These are phyloP conservation scores for Lodderomyces oxycetoniae DNA, from an alignment of 1,139 yeast species.

Conservation along the genomic window DNA sequence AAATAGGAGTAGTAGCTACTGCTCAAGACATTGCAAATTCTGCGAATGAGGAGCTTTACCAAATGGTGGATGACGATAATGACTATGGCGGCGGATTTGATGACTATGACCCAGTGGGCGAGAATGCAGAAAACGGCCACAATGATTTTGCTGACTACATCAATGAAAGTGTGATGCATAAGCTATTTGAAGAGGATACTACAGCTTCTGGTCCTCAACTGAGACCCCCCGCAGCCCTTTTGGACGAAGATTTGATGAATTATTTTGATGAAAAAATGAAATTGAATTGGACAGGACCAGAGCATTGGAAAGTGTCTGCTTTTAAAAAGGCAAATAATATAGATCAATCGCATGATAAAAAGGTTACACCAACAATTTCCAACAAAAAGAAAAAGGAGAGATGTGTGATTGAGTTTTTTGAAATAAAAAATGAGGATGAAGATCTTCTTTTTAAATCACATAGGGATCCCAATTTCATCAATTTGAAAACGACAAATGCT, in stretches of 20 bases:
- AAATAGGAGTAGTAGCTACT: conserved; percentile 16
- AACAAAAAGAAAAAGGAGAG: conserved; percentile 26
- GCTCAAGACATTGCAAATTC: conserved; percentile 6
- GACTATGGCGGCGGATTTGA: conserved; percentile 31
- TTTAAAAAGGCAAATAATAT: conserved; percentile 32
- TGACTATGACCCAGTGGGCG: conserved; percentile 18
- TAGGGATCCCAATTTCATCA: conserved; percentile 26
- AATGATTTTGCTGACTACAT: conserved; percentile 21
- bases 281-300: conserved; percentile 86
- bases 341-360: conserved; percentile 12
- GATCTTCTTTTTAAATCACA: conserved; percentile 50
- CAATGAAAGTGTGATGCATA: conserved; percentile 21
- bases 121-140: conserved; percentile 16
- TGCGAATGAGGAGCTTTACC: conserved; percentile 5
- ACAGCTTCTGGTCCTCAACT: conserved; percentile 13
- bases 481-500: conserved; percentile 23
- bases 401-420: conserved; percentile 48
- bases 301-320: conserved; percentile 82
- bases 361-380: not conserved
- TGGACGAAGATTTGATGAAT: conserved; percentile 68
- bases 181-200: conserved; percentile 8
- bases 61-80: conserved; percentile 18
- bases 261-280: conserved; percentile 71
- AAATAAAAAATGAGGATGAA: conserved; percentile 28
- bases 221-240: conserved; percentile 29